Percentiles rank a stretch among this genome's conserved stretches.
Conservation (phyloP, 2,329 filamentous ascomycete genomes). For the Trichoderma pleuroti region DNA sequence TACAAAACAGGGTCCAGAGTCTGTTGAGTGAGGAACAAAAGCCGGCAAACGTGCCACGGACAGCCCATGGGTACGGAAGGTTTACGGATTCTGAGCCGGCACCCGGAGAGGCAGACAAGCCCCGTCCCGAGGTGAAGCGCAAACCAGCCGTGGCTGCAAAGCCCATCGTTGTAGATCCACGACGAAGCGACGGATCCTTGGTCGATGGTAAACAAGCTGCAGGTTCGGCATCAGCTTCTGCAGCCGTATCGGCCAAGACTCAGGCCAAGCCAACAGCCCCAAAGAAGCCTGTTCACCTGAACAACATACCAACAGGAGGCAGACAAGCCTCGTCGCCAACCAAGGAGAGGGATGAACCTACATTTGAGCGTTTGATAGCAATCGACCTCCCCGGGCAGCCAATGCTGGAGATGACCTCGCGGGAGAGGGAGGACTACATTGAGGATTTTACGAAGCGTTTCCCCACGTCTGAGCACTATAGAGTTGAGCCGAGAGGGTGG, state of each 20-base stretch:
- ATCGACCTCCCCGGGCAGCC: constrained; percentile 48
- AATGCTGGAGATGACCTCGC: constrained; percentile 51
- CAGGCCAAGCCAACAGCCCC: constrained; percentile 51
- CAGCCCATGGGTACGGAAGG: constrained; percentile 84
- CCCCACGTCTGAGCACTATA: constrained; percentile 76
- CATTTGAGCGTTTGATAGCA: constrained; percentile 41
- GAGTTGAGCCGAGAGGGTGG: constrained; percentile 71
- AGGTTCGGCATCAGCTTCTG: constrained; percentile 26
- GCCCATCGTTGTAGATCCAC: constrained; percentile 26
- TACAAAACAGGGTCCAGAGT: constrained; percentile 86
- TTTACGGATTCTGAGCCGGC: constrained; percentile 61
- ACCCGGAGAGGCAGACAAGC: constrained; percentile 37
- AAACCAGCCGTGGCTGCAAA: constrained; percentile 47
- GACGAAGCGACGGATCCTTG: constrained; percentile 23
- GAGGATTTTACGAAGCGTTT: constrained; percentile 77
- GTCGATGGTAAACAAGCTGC: constrained; percentile 15
- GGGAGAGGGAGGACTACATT: constrained; percentile 63
- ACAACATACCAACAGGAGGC: constrained; percentile 48
- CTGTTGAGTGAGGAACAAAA: constrained; percentile 75
- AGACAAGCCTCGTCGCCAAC: constrained; percentile 42
- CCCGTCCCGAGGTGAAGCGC: constrained; percentile 44
- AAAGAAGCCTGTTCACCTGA: constrained; percentile 60
- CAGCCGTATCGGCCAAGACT: constrained; percentile 27
- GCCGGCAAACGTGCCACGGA: constrained; percentile 56
- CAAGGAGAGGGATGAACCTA: constrained; percentile 34